Percentiles rank a stretch among this genome's conserved stretches.
Evolutionary conservation across 2,329 filamentous ascomycete species (phyloP).

Genomic region (Chalara sp.): DNA sequence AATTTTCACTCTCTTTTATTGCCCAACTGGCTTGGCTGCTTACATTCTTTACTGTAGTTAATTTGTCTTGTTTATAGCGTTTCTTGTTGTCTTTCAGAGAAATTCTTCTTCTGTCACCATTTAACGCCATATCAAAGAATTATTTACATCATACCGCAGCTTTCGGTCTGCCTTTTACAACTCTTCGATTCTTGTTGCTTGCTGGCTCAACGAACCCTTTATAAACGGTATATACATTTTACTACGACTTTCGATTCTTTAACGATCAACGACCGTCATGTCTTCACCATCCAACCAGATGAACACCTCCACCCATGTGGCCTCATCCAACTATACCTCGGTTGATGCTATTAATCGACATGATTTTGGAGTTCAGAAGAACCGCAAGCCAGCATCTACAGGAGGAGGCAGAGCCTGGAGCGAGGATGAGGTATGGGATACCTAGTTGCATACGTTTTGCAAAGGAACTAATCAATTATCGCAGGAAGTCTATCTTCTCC

Average conservation of each 20-base stretch:
- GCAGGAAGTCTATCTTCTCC: conserved; percentile 76
- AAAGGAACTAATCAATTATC: background rate
- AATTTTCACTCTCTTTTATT: conserved; percentile 37
- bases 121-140: conserved; percentile 16
- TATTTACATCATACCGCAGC: conserved; percentile 39
- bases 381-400: conserved; percentile 61
- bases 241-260: conserved; percentile 11
- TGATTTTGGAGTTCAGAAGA: conserved; percentile 55
- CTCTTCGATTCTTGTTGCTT: conserved; percentile 25
- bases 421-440: conserved; percentile 64
- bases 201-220: conserved; percentile 24
- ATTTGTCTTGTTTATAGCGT: conserved; percentile 22
- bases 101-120: conserved; percentile 5
- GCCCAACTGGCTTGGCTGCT: conserved; percentile 47
- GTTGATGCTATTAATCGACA: conserved; percentile 50
- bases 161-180: conserved; percentile 32
- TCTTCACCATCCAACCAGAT: conserved; percentile 26
- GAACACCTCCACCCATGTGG: conserved; percentile 26
- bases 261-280: conserved; percentile 25
- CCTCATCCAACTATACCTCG: conserved; percentile 24
- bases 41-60: conserved; percentile 41
- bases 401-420: conserved; percentile 78
- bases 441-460: background rate
- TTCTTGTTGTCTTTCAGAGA: conserved; percentile 22
- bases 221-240: conserved; percentile 10